Conservation (phyloP, 2,329 filamentous ascomycete species). For the Trichophyton equinum region DNA sequence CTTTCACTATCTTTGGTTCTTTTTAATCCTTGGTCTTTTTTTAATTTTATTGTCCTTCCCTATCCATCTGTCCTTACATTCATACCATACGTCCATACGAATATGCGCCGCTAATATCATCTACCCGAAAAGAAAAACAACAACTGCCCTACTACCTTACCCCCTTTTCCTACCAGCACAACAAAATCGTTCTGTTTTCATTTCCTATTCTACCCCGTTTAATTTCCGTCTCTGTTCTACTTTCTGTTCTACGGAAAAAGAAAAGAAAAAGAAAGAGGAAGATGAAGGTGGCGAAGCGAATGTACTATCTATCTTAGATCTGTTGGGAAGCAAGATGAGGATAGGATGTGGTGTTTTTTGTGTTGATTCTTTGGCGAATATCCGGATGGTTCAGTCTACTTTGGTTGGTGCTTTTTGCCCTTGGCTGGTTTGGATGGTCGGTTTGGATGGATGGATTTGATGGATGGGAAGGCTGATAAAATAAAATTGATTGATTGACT, state of each 20-base stretch:
- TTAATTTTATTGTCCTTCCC: background rate
- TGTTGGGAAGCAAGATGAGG: background rate
- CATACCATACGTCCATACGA: background rate
- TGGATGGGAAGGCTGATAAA: constrained; percentile 2
- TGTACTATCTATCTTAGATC: constrained; percentile 3
- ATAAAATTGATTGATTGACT: too few relatives aligned
- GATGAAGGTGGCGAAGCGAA: background rate
- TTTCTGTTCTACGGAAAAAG: background rate
- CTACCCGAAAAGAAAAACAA: too few relatives aligned
- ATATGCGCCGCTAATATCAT: background rate
- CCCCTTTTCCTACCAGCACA: too few relatives aligned
- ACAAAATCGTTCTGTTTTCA: background rate
- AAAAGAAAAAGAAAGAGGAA: background rate
- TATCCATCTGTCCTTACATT: background rate
- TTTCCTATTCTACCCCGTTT: background rate
- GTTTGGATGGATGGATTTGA: background rate
- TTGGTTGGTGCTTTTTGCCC: background rate
- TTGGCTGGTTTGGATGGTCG: too few relatives aligned
- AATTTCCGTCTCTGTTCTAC: too few relatives aligned
- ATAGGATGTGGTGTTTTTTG: background rate
- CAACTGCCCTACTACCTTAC: background rate
- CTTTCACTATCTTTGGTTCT: background rate
- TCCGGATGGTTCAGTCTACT: background rate
- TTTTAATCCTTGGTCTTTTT: background rate
- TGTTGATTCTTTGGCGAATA: background rate